Conservation (phyloP, 805 yeast species). For the Wickerhamomyces hampshirensis region DNA sequence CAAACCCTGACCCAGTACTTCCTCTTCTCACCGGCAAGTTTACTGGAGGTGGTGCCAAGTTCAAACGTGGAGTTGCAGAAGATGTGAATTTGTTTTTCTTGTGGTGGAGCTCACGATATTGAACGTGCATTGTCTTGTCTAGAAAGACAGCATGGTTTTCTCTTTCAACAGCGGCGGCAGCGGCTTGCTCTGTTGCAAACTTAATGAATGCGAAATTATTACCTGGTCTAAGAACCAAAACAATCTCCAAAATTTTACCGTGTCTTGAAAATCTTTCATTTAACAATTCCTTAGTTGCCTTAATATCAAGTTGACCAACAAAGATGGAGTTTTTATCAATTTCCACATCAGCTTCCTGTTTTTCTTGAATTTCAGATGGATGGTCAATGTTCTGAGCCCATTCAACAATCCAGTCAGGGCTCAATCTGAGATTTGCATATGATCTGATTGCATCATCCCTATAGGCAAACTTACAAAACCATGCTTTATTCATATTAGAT, state of each 20-base stretch:
- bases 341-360: slow-evolving; percentile 30
- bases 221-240: slow-evolving; percentile 48
- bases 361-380: slow-evolving; percentile 26
- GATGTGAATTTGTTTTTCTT: slow-evolving; percentile 17
- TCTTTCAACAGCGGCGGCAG: slow-evolving; percentile 81
- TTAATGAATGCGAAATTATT: slow-evolving; percentile 69
- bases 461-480: slow-evolving; percentile 77
- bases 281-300: slow-evolving; percentile 52
- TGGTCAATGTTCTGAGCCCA: slow-evolving; percentile 85
- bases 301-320: slow-evolving; percentile 64
- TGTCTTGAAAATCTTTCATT: slow-evolving; percentile 57
- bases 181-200: slow-evolving; percentile 60
- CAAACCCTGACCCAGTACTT: slow-evolving; percentile 25
- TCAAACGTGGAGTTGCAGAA: slow-evolving; percentile 35
- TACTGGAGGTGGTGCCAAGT: slow-evolving; percentile 80
- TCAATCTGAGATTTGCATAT: slow-evolving; percentile 60
- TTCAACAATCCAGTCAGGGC: slow-evolving; percentile 55
- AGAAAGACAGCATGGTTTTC: slow-evolving; percentile 77
- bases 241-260: slow-evolving; percentile 57
- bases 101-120: slow-evolving; percentile 59
- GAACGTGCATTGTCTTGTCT: slow-evolving; percentile 78
- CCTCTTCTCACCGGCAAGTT: slow-evolving; percentile 47
- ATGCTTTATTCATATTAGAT: slow-evolving; percentile 34
- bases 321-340: slow-evolving; percentile 73
- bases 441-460: slow-evolving; percentile 88